phyloP scores from a whole-genome alignment of 345 rosid genomes.

The Erucastrum elatum region DNA sequence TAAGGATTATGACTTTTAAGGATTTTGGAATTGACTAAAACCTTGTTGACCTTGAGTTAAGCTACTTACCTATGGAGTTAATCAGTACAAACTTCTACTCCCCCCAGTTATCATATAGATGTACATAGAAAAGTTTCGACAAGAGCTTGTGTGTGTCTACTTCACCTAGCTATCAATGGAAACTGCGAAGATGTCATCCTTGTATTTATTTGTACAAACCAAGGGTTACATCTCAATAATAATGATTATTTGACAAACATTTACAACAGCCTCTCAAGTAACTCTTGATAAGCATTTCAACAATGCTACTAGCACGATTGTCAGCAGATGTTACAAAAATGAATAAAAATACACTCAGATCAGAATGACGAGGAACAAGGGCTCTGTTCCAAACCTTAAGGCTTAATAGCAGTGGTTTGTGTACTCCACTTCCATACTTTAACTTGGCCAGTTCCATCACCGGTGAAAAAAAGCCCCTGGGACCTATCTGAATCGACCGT shows the following conservation, averaged over 20 bases:
- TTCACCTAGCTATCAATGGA: no score
- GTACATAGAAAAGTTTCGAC: no score
- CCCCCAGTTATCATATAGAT: no score
- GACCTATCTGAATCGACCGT: no score
- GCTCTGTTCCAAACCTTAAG: slow-evolving; percentile 18
- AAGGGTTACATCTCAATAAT: neutral
- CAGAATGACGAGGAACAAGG: neutral
- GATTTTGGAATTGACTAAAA: neutral
- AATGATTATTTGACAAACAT: neutral
- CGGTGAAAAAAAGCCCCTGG: slow-evolving; percentile 69
- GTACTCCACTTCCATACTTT: slow-evolving; percentile 83
- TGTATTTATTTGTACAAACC: neutral
- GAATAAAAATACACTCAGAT: neutral
- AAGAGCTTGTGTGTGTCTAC: no score
- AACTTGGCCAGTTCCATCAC: slow-evolving; percentile 89
- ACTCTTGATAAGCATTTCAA: neutral
- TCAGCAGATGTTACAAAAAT: neutral
- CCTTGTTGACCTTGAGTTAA: no score
- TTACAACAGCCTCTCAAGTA: neutral
- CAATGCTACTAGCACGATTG: neutral
- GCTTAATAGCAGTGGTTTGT: slow-evolving; percentile 38
- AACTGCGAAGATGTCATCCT: neutral
- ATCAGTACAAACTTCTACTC: no score
- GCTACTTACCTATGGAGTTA: neutral
- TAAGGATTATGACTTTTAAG: neutral